These are phyloP conservation scores for Pleomassaria siparia DNA, from an alignment of 2,329 filamentous ascomycete species.

Conservation along the genomic window DNA sequence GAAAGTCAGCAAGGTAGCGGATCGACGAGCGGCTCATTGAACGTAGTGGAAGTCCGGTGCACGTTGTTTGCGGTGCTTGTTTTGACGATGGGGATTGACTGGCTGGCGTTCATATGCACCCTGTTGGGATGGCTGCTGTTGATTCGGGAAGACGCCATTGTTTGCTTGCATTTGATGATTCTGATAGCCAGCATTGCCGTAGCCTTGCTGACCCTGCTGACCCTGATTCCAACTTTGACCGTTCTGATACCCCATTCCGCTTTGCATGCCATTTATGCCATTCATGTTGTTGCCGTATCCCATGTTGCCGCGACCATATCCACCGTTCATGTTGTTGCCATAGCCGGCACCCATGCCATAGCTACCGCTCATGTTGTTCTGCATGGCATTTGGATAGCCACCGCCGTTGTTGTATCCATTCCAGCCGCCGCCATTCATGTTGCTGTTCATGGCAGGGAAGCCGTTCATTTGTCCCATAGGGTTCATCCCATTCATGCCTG, in stretches of 20 bases:
- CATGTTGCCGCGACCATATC: not conserved
- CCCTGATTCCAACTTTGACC: not conserved
- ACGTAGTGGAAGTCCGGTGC: conserved; percentile 91
- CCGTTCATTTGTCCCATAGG: conserved; percentile 40
- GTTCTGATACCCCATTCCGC: not conserved
- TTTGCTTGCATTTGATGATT: conserved; percentile 19
- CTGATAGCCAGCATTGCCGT: conserved; percentile 8
- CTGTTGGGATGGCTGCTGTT: conserved; percentile 66
- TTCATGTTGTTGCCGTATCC: conserved; percentile 4
- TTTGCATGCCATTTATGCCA: conserved; percentile 3
- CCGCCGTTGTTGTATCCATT: conserved; percentile 21
- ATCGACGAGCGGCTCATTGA: not conserved
- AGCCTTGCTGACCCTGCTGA: not conserved
- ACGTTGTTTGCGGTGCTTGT: conserved; percentile 74
- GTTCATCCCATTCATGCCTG: conserved; percentile 38
- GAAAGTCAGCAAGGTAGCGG: not conserved
- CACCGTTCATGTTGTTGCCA: not conserved
- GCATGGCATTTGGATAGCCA: conserved; percentile 5
- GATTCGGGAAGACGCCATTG: conserved; percentile 55
- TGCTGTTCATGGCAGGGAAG: conserved; percentile 5
- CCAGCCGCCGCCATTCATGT: conserved; percentile 17
- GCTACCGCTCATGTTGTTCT: conserved; percentile 5
- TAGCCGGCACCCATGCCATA: not conserved
- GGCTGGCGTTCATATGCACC: conserved; percentile 96
- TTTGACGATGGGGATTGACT: conserved; percentile 89